Base-by-base conservation (phyloP, 345 rosid genomes). In the Populus ilicifolia region DNA sequence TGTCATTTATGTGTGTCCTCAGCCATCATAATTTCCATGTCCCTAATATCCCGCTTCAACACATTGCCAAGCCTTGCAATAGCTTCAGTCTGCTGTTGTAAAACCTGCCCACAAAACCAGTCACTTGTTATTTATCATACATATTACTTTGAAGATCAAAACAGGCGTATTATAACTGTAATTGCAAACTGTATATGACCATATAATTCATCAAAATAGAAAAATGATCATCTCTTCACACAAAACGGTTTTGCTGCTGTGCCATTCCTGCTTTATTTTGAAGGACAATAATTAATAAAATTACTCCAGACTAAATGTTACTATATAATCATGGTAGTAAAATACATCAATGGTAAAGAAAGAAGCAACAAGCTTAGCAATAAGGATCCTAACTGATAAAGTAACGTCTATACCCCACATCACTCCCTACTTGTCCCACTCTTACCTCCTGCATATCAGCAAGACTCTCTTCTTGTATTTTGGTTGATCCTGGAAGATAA, bases 401-500 rank as follows among this genome's bases (percentile, higher is more conserved):
- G 21, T n/a, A 68, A 39, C 50, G 1, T 30, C 27, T 30, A 16
- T 18, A 67, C 44, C 16, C 21, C 46, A 33, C 36, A 33, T 33
- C 36, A 33, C 36, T 41, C 59, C 50, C 67, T 5, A 25, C n/a
- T 20, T 41, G 25, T 43, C 33, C 65, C 9, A 5, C 3, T 46
- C 79, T 74, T 85, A 90, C 99, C 93, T 94, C 98, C 83, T 96
- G 98, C 97, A 96, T 91, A 80, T 96, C 97, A 20, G 90, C 85
- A 77, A 96, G 91, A 84, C 99, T 94, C 86, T 90, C 97, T 78
- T 92, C 98, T 16, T 92, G 92, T 85, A 94, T 91, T 86, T 93
- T 96, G 72, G 99, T 85, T 79, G 99, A 96, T 71, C 96, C 99
- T 13, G 97, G 94, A 72, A 94, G 93, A 83, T 88, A 88, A 77